Evolutionary conservation across 2,329 filamentous ascomycete species (phyloP), one percentile per base, ranked within the genome.

Genomic region (Stachybotrys chlorohalonatus): DNA sequence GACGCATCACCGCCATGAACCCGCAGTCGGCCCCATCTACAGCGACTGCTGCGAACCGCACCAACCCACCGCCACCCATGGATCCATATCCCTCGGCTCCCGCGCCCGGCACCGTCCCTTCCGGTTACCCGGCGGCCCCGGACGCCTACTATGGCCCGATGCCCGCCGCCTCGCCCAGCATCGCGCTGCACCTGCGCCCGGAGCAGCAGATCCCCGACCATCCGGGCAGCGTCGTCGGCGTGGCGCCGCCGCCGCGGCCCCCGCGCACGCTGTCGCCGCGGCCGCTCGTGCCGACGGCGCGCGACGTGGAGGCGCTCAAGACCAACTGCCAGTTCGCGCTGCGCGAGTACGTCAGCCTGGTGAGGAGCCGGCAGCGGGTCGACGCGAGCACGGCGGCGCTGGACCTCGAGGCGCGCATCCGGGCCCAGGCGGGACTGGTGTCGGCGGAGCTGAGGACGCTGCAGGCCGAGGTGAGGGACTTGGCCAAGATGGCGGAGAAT

Each of bases 401-500:
- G 16, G 68, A 70, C n/a, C 63, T 76, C 39, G 74, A 79, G 49
- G 66, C 70, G 3, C 73, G 73, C 31, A 63, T 81, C 49, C 68
- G 73, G 7, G 58, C 61, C 6, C 76, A 80, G 62, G 70, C 71
- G 6, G 70, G 64, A 31, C 58, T 73, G 7, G 69, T 75, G n/a
- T 58, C 78, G 9, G 66, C 65, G 16, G 76, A 81, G 52, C 60
- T 83, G 57, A 70, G 68, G 47, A 64, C 61, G 1, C 62, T 83
- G 58, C 68, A 77, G 17, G 66, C 68, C 24, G 71, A 77, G 57
- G 71, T 82, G 3, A 66, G 71, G 5, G 66, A 66, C 3, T 60
- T 80, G 48, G 70, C 71, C 39, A 75, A 71, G 59, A 66, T 64
- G 11, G 75, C 73, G 1, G 76, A 82, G 64, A 68, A 69, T 39